Conservation (phyloP, 768 basidiomycete genomes). For the Cubamyces sp. region DNA sequence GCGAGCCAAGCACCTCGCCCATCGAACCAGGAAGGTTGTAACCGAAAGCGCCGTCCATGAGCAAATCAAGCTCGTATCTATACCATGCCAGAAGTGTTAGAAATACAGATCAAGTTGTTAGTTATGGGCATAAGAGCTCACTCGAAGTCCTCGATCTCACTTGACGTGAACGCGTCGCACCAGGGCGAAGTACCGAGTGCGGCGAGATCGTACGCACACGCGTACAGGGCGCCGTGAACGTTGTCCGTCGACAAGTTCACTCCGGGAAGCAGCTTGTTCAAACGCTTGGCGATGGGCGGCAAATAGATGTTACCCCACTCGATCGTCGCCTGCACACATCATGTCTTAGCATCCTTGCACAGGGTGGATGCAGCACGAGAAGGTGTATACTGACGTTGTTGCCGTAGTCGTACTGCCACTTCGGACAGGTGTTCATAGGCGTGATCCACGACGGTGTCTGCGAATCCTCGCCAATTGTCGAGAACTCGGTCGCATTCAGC, state of each 20-base stretch:
- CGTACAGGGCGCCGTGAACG: constrained; percentile 46
- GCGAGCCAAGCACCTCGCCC: constrained; percentile 43
- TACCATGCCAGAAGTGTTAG: background rate
- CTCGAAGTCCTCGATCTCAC: constrained; percentile 43
- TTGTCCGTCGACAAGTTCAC: constrained; percentile 40
- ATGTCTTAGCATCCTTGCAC: background rate
- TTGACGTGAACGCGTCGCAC: constrained; percentile 42
- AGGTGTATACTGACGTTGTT: constrained; percentile 30
- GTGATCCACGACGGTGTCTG: constrained; percentile 46
- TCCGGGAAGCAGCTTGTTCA: constrained; percentile 40
- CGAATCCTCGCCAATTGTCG: constrained; percentile 38
- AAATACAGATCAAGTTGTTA: background rate
- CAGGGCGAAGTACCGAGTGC: constrained; percentile 42
- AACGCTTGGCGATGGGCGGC: constrained; percentile 39
- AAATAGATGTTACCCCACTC: constrained; percentile 42
- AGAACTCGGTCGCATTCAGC: constrained; percentile 35
- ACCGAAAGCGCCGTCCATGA: constrained; percentile 44
- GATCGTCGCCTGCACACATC: constrained; percentile 24
- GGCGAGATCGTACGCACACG: constrained; percentile 47
- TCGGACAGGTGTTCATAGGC: constrained; percentile 44
- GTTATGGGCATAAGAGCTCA: background rate
- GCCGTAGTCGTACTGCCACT: constrained; percentile 39
- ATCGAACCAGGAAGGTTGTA: constrained; percentile 39
- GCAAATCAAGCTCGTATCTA: constrained; percentile 44
- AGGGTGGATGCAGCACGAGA: background rate